Evolutionary conservation across 2,329 filamentous ascomycete genomes (phyloP).

Genomic region (Sclerotiophoma versabilis): DNA sequence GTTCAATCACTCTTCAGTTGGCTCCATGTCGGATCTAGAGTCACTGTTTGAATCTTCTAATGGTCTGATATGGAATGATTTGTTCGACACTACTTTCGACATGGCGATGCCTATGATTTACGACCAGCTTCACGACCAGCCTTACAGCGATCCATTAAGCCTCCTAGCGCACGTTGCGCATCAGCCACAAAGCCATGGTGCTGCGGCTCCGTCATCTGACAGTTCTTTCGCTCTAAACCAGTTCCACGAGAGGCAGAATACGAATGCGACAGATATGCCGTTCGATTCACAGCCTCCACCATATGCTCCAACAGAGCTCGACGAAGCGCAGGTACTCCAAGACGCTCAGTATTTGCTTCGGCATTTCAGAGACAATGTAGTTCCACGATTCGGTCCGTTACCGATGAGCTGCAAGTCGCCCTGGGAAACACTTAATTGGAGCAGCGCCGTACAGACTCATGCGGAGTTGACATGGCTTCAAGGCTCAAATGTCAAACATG

Average conservation of each 20-base stretch:
- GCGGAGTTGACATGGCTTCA: slow-evolving; percentile 23
- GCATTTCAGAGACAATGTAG: slow-evolving; percentile 21
- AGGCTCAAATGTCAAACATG: slow-evolving; percentile 18
- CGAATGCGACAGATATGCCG: not conserved
- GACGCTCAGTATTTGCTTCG: slow-evolving; percentile 22
- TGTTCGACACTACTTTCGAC: slow-evolving; percentile 20
- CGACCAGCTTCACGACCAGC: slow-evolving; percentile 8
- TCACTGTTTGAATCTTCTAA: slow-evolving; percentile 17
- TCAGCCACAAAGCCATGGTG: slow-evolving; percentile 7
- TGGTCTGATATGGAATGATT: slow-evolving; percentile 20
- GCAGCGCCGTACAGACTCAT: slow-evolving; percentile 19
- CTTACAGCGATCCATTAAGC: slow-evolving; percentile 9
- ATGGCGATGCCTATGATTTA: slow-evolving; percentile 12
- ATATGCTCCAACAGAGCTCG: slow-evolving; percentile 9
- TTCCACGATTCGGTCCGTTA: slow-evolving; percentile 24
- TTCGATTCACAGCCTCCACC: slow-evolving; percentile 13
- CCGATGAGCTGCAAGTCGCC: slow-evolving; percentile 23
- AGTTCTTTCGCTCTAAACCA: not conserved
- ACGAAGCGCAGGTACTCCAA: slow-evolving; percentile 13
- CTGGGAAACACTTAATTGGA: slow-evolving; percentile 25
- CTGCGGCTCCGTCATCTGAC: not conserved
- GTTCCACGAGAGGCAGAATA: not conserved
- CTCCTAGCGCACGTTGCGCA: slow-evolving; percentile 16
- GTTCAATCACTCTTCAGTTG: slow-evolving; percentile 10
- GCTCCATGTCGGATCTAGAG: slow-evolving; percentile 19